Conservation (phyloP, 257 asterid species). For the Solanum appendiculatum region DNA sequence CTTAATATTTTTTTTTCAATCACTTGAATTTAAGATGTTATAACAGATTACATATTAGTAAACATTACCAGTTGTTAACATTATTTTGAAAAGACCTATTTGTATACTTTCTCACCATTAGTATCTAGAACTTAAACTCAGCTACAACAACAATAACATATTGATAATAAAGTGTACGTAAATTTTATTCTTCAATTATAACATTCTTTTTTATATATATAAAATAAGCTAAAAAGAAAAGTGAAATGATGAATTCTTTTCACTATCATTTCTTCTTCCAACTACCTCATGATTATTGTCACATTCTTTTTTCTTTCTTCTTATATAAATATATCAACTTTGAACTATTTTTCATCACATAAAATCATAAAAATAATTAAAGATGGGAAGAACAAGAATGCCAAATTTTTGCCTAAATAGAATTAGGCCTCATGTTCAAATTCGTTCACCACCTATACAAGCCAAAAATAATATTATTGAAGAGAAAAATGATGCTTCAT, state of each 20-base stretch:
- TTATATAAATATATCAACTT: conserved; percentile 12
- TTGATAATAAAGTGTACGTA: rapidly evolving
- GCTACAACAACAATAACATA: background rate
- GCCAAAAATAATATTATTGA: conserved; percentile 6
- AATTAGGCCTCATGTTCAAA: conserved; percentile 62
- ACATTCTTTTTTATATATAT: background rate
- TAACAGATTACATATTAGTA: background rate
- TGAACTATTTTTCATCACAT: background rate
- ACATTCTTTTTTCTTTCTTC: conserved; percentile 3
- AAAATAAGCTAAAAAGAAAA: background rate
- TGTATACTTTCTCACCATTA: rapidly evolving
- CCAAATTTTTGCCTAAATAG: conserved; percentile 65
- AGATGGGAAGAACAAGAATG: conserved; percentile 44
- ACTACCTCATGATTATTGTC: conserved; percentile 6
- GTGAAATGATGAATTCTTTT: background rate
- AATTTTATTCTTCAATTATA: background rate
- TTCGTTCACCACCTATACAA: conserved; percentile 41
- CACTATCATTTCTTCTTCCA: background rate
- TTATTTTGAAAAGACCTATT: background rate
- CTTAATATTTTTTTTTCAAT: background rate
- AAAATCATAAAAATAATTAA: background rate
- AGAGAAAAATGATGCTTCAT: background rate
- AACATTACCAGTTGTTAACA: too few species aligned
- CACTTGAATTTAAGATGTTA: background rate
- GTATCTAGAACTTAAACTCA: background rate